Evolutionary conservation across 495 filamentous ascomycete genomes (phyloP).

Genomic region (Aspergillus panamensis): DNA sequence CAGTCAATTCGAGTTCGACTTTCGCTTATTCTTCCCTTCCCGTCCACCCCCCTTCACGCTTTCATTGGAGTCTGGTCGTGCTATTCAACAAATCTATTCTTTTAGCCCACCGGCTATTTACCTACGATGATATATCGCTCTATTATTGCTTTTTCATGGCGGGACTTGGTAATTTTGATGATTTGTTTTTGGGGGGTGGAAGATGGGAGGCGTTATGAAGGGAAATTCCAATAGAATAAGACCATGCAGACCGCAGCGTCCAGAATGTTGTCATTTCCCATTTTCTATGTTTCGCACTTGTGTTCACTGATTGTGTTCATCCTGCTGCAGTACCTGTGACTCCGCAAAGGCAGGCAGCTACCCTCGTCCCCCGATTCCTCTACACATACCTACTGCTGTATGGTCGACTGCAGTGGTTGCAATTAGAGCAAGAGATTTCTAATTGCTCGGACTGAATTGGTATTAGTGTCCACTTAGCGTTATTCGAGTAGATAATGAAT

Average conservation of each 20-base stretch:
- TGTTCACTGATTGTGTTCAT: conserved; percentile 9
- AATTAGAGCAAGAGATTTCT: conserved; percentile 19
- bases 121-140: conserved; percentile 12
- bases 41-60: neutral
- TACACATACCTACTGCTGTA: conserved; percentile 3
- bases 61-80: conserved; percentile 20
- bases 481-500: conserved; percentile 29
- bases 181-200: conserved; percentile 9
- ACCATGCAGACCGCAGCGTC: conserved; percentile 14
- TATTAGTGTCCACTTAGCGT: conserved; percentile 22
- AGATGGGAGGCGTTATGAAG: conserved; percentile 18
- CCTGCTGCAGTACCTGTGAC: conserved; percentile 6
- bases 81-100: conserved; percentile 8
- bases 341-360: conserved; percentile 1
- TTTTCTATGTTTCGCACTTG: conserved; percentile 14
- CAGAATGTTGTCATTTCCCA: conserved; percentile 17
- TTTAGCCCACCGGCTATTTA: conserved; percentile 10
- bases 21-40: conserved; percentile 8
- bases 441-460: conserved; percentile 14
- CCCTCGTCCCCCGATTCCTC: conserved; percentile 2
- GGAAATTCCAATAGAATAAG: conserved; percentile 23
- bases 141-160: conserved; percentile 5
- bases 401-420: conserved; percentile 14
- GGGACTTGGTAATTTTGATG: conserved; percentile 17
- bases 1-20: conserved; percentile 23